Percentiles rank a stretch among this genome's conserved stretches.
phyloP scores from a whole-genome alignment of 2,329 filamentous ascomycete genomes.

The Scedosporium dehoogii region DNA sequence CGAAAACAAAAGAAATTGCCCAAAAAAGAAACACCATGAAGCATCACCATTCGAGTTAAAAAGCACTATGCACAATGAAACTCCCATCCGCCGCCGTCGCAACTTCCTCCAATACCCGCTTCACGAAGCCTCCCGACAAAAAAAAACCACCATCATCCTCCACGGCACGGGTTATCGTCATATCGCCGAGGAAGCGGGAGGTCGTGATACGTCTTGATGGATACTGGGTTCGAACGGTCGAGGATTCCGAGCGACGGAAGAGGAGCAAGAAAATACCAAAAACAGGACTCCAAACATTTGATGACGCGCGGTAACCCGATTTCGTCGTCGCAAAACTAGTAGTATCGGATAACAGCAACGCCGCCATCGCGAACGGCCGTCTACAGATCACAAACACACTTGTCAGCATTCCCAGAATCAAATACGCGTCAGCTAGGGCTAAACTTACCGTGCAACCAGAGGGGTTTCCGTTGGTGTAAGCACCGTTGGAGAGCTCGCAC shows the following conservation, averaged over 20 bases:
- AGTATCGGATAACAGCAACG: not conserved
- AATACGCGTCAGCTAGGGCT: not conserved
- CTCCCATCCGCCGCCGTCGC: not conserved
- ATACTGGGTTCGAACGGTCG: not conserved
- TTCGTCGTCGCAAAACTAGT: not conserved
- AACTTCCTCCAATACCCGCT: not conserved
- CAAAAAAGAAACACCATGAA: not conserved
- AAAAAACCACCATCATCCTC: not conserved
- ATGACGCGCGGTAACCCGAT: not conserved
- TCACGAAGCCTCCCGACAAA: not conserved
- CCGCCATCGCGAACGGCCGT: not conserved
- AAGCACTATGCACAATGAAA: not conserved
- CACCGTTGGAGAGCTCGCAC: conserved; percentile 58
- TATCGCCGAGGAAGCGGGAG: conserved; percentile 11
- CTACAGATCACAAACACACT: not conserved
- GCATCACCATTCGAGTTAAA: conserved; percentile 4
- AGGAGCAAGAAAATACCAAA: conserved; percentile 1
- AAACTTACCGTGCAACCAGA: conserved; percentile 73
- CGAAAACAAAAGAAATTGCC: not conserved
- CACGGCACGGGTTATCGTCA: not conserved
- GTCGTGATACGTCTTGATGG: not conserved
- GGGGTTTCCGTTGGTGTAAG: conserved; percentile 42
- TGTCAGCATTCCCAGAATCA: not conserved
- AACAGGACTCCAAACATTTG: not conserved
- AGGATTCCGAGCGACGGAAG: not conserved